Base-by-base conservation (phyloP, 225 moss, liverwort and hornwort species). In the Anthoceros angustus region DNA sequence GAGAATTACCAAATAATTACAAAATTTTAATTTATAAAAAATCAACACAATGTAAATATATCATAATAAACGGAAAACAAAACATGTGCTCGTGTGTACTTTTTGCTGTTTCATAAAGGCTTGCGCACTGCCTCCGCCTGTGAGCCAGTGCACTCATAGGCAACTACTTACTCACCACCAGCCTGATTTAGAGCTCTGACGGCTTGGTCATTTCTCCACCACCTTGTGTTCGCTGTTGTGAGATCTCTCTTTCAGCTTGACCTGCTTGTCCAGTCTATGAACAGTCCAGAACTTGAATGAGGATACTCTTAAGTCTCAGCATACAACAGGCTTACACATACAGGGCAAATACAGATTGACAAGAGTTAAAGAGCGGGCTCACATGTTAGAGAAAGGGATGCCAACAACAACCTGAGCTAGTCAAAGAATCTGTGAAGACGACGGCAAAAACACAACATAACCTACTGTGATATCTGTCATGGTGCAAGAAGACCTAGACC, bases 171-270 rank as follows among this genome's bases (percentile, higher is more conserved):
- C 84, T 75, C 64, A 87, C 87, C 87, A 40, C 85, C 83, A 63
- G 87, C 87, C 67, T 88, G 87, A 63, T 88, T 88, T 61, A 88
- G 73, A 71, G 87, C 87, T 67, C 87, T 84, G 70, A 88, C 85
- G 38, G 87, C 83, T 71, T 88, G 87, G 66, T 43, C 85, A 46
- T 21, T 77, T 81, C 15, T 79, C 81, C 2, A 67, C 46, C 15
- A 42, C 25, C 55, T 78, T 79, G 66, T 85, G 72, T 11, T 71
- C 72, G 63, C 79, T 76, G 68, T 88, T 88, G 68, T 85, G 85
- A 24, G 75, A n/a, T n/a, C n/a, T 72, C 66, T 85, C 85, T 74
- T 88, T 88, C 68, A 88, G 49, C 69, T 80, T 76, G 10, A 88
- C 87, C 78, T 85, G 80, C 20, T 83, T 81, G 62, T 88, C 85